Base-by-base conservation (phyloP, 805 yeast species). In the Candida vartiovaarae region DNA sequence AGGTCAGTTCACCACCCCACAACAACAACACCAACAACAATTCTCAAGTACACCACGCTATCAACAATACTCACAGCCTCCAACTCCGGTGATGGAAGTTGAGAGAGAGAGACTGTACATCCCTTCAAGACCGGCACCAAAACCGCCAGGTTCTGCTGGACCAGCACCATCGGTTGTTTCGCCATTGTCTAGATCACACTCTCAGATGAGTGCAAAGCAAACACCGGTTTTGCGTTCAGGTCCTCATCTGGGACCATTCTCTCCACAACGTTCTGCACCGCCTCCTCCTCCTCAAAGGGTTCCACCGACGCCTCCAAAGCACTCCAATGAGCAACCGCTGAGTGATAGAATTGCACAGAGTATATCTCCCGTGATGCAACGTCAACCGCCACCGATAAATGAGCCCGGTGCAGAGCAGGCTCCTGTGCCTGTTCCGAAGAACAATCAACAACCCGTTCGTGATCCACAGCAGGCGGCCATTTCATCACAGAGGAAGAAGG, bases 71-170 rank as follows among this genome's bases (percentile, higher is more conserved):
- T 54, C 55, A 28, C 48, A 58, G 20, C 55, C 58, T 6, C 47
- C 55, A 25, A 31, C 48, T 26, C 29, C 42, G 20, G 27, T 51
- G 6, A 28, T 41, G 29, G 52, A 45, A n/a, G 40, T 30, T 34
- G 42, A 47, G 23, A 52, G 43, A 30, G 75, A 65, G 43, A 56
- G 52, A 27, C 79, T 71, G 53, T 80, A 73, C 49, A 78, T 80
- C 41, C 86, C 85, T 4, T 72, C 78, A 42, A 67, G 86, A 48
- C 85, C 86, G 0, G 84, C 86, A 0, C 86, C 86, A 30, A 76
- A 73, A 52, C 84, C 85, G 8, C 76, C 75, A 4, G 58, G 53
- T 32, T 40, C 41, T 4, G 34, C 46, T 2, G 54, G 60, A 4
- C 45, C 58, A 3, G 38, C 56, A 4, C 47, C 59, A 31, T 47